Percentiles rank a stretch among this genome's conserved stretches.
Conservation (phyloP, 2,329 filamentous ascomycete genomes). For the Metarhizium brunneum region DNA sequence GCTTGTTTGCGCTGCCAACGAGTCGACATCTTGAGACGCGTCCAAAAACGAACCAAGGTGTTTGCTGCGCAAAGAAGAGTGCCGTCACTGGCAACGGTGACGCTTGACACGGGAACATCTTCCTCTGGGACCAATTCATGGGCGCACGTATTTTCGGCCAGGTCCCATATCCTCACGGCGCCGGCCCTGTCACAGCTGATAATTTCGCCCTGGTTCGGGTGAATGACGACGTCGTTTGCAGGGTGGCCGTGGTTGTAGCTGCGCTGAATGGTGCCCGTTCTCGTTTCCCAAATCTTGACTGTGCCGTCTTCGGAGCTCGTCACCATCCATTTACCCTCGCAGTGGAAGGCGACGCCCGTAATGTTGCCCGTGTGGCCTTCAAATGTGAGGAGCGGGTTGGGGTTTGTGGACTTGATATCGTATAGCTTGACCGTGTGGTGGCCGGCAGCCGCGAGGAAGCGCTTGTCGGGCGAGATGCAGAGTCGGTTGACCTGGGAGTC, state of each 20-base stretch:
- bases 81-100: conserved; percentile 92
- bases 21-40: neutral
- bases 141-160: conserved; percentile 93
- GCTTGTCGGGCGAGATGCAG: conserved; percentile 97
- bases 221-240: conserved; percentile 98
- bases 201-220: conserved; percentile 96
- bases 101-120: conserved; percentile 85
- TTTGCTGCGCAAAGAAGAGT: conserved; percentile 89
- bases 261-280: conserved; percentile 75
- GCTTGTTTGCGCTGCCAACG: neutral
- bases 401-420: conserved; percentile 97
- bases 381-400: conserved; percentile 84
- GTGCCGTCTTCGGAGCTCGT: conserved; percentile 95
- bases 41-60: conserved; percentile 55
- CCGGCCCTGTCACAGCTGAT: conserved; percentile 92
- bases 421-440: conserved; percentile 90
- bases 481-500: conserved; percentile 98
- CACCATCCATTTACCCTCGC: conserved; percentile 99
- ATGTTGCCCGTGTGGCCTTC: conserved; percentile 95
- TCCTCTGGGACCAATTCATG: conserved; percentile 96
- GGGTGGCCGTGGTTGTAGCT: conserved; percentile 86
- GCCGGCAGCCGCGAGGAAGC: conserved; percentile 76
- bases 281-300: conserved; percentile 94
- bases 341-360: conserved; percentile 95
- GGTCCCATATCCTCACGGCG: conserved; percentile 90